Base-by-base conservation (phyloP, 2,329 filamentous ascomycete species). In the Xylariaceae sp. region DNA sequence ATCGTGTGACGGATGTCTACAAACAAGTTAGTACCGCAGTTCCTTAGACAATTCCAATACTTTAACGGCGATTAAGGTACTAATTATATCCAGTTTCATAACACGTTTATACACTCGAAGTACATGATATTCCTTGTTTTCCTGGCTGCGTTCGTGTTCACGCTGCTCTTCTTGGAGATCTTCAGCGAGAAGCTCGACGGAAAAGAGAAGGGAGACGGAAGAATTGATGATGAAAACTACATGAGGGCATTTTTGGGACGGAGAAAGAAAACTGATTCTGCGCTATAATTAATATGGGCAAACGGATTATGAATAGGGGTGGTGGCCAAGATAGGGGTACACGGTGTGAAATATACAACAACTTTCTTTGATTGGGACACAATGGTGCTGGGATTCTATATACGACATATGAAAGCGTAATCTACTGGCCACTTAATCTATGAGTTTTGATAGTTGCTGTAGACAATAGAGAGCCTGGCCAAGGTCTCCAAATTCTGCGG, bases 131-230 rank as follows among this genome's bases (percentile, higher is more conserved):
- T 52, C 7, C 32, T 52, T 16, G 2, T 47, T 2, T 10, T 46
- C 20, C 26, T 40, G 29, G 19, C 37, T 14, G 21, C 20, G 10
- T n/a, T 52, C 10, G 26, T 52, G 20, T 52, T 47, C 37, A 37
- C 44, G 16, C 29, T 40, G 10, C 44, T 52, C n/a, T 41, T 48
- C 29, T 19, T 42, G 16, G 50, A 52, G 37, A 26, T 52, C 20
- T 16, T 52, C 14, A 14, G 29, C 16, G 50, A 48, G 37, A 32
- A 29, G 23, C 3, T 47, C 5, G 45, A 37, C 12, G 18, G 10
- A 14, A 7, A 37, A 29, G 26, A 20, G 19, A 14, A 12, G 12
- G 45, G 32, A 23, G 45, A 23, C 3, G 6, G 26, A 29, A 29
- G 32, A 37, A 4, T 10, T 7, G 32, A 37, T 10, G 32, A 37